Evolutionary conservation across 2,329 filamentous ascomycete genomes (phyloP).

Genomic region (Verticillium zaregamsianum): DNA sequence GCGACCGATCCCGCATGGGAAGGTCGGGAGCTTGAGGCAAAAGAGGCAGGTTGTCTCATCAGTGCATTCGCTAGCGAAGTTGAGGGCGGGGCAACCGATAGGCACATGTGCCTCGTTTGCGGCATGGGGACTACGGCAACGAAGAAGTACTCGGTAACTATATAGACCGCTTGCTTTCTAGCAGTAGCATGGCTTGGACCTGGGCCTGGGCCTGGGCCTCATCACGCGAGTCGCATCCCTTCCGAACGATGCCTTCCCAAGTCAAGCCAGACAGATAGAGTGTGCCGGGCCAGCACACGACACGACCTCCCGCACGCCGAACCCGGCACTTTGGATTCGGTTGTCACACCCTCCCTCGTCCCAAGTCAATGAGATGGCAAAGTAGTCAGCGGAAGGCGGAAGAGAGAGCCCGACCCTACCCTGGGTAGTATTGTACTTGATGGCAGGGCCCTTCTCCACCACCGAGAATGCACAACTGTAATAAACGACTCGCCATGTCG

Average conservation of each 20-base stretch:
- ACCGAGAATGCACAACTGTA: neutral
- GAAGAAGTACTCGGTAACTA: no score
- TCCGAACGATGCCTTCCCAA: neutral
- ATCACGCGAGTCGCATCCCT: neutral
- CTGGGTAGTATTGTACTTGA: no score
- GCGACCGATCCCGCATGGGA: neutral
- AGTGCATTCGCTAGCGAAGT: neutral
- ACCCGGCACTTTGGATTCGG: neutral
- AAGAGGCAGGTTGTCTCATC: neutral
- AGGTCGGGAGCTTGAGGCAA: neutral
- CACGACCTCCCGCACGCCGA: neutral
- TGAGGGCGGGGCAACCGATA: neutral
- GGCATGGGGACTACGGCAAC: no score
- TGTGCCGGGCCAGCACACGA: neutral
- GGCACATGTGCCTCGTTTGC: neutral
- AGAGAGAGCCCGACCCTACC: no score
- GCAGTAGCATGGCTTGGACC: no score
- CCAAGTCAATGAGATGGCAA: neutral
- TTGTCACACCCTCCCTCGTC: neutral
- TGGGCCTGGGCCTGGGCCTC: no score
- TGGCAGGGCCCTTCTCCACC: neutral
- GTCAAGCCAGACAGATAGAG: neutral
- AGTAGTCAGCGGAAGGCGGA: neutral
- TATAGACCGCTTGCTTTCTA: no score
- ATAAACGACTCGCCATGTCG: neutral